phyloP scores from a whole-genome alignment of 1,284 basidiomycete genomes.

The Rhodotorula mucilaginosa region DNA sequence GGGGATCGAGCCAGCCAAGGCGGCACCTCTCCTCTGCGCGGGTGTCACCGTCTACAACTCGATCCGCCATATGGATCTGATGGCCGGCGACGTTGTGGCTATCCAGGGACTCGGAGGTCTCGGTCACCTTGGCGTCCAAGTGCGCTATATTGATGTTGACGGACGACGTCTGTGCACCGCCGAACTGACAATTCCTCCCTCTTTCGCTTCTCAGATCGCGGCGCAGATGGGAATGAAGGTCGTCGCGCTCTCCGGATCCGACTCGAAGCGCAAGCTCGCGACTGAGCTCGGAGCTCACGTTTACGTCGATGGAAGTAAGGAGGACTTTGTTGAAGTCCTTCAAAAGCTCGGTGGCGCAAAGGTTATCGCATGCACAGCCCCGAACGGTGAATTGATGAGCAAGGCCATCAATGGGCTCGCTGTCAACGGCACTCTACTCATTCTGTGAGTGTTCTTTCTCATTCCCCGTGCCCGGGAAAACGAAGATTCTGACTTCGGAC shows the following conservation, averaged over 20 bases:
- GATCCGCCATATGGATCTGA: constrained; percentile 48
- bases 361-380: constrained; percentile 45
- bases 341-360: constrained; percentile 49
- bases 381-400: constrained; percentile 46
- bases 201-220: neutral
- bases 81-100: constrained; percentile 43
- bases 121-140: constrained; percentile 47
- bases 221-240: constrained; percentile 44
- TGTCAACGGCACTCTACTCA: constrained; percentile 48
- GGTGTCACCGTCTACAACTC: constrained; percentile 47
- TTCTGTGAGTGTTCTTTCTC: constrained; percentile 33
- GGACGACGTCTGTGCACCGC: neutral
- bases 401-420: constrained; percentile 48
- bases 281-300: constrained; percentile 50
- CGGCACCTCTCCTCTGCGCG: constrained; percentile 50
- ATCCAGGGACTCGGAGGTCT: constrained; percentile 50
- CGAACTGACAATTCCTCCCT: neutral
- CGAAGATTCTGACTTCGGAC: too few relatives aligned
- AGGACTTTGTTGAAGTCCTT: constrained; percentile 47
- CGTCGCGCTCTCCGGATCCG: constrained; percentile 47
- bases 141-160: constrained; percentile 3
- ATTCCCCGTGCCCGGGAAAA: neutral
- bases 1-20: constrained; percentile 49
- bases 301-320: constrained; percentile 46
- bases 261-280: constrained; percentile 48